Evolutionary conservation across 495 filamentous ascomycete genomes (phyloP), one percentile per base, ranked within the genome.

Genomic region (Aspergillus sparsus): DNA sequence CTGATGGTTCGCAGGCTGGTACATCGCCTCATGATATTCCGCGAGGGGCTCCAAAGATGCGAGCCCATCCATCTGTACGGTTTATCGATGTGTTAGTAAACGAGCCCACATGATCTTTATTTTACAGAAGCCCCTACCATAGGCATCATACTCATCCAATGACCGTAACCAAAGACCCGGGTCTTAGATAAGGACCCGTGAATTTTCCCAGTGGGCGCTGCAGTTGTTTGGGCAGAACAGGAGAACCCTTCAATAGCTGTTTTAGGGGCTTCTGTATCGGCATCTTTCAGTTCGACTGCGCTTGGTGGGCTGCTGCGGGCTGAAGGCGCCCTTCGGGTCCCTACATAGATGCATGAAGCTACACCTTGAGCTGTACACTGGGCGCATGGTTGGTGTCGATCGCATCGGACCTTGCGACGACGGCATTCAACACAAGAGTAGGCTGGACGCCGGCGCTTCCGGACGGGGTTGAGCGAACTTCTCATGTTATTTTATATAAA

Each of bases 121-220:
- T 6, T 4, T 33, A 7, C 21, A 45, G 11, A 3, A 3, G 2
- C 55, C 33, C 55, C 42, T 64, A 71, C 71, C 45, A 73, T 56
- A 7, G 71, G 53, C 6, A 64, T 52, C 16, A 67, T 36, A 51
- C 55, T 69, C 67, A 73, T 73, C 71, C 71, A 73, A 62, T 73
- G 71, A 3, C 71, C 67, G 11, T 62, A 44, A 6, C 68, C 68
- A 35, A 62, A 71, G 13, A 73, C 50, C 18, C 71, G 53, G 16
- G 71, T 73, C 53, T 73, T 73, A 18, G 63, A 63, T n/a, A 67
- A 6, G 6, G 63, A 54, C 33, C 68, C 70, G 16, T 45, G 60
- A 35, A 73, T 68, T 5, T 16, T 16, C 7, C 37, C 37, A 1
- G 37, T 4, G 37, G 37, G 0, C 7, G 7, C 3, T 4, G 4